Evolutionary conservation across 306 rosid species (phyloP), one percentile per base, ranked within the genome.

Genomic region (Trifolium repens): DNA sequence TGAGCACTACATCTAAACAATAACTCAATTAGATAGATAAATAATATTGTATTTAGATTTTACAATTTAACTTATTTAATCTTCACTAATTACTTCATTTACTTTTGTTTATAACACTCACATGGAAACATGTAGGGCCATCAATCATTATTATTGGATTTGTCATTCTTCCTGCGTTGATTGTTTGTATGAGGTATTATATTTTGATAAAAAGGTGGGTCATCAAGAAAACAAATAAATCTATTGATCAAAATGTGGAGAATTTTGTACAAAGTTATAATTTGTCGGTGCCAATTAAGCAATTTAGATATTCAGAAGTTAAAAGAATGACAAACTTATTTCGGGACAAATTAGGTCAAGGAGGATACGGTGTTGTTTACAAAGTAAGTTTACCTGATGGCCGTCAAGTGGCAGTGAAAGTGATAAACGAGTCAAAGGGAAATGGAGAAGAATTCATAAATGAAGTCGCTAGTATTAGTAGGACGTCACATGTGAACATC

Each of bases 301-400:
- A 26, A 34, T 32, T 15, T 61, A 32, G 44, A 5, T 61, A 61
- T 7, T n/a, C 67, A 24, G 87, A 86, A 66, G 80, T 86, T 7
- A 78, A 80, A 64, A 83, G 16, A 15, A 60, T 86, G 65, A 83
- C 89, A 71, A 74, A 71, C 8, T 64, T 69, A 6, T 86, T 86
- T 4, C 19, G 6, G 19, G 12, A 77, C 7, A 74, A 54, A 60
- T 4, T 83, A 5, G 89, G 87, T 0, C 52, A 80, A 63, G 89
- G 87, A 37, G 90, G 83, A 37, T 87, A 40, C 61, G 88, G 88
- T 11, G n/a, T 47, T 16, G 86, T 86, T 0, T 83, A 80, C 47
- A 83, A 79, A 79, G 85, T 81, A 17, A 76, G 2, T 3, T 60
- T 87, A 55, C 47, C 69, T 0, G 76, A 87, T 71, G 85, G 83